These are phyloP conservation scores for Termitomyces sp. DNA, from an alignment of 768 basidiomycete genomes.

Conservation along the genomic window DNA sequence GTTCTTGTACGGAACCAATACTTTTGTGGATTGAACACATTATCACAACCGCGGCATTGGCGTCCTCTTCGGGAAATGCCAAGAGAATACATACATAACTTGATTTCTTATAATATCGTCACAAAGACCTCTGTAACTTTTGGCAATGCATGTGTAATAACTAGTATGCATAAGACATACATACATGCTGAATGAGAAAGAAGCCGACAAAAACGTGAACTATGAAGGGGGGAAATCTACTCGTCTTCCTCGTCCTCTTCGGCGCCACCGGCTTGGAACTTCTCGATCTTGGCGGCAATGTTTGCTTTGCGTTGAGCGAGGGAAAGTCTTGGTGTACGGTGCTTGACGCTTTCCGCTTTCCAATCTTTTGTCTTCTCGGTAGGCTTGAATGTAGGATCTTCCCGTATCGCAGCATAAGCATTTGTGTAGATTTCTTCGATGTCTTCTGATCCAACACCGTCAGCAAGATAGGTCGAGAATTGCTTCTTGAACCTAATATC, in stretches of 20 bases:
- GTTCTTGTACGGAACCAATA: slow-evolving; percentile 24
- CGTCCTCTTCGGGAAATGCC: slow-evolving; percentile 1
- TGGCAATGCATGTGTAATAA: background rate
- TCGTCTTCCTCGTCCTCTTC: slow-evolving; percentile 57
- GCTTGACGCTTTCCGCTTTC: slow-evolving; percentile 79
- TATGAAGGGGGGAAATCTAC: slow-evolving; percentile 30
- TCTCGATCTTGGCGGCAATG: slow-evolving; percentile 86
- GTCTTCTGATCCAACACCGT: slow-evolving; percentile 92
- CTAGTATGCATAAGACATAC: slow-evolving; percentile 6
- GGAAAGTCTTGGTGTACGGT: slow-evolving; percentile 63
- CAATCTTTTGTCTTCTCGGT: slow-evolving; percentile 88
- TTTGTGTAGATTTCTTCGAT: slow-evolving; percentile 94
- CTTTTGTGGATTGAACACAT: slow-evolving; percentile 50
- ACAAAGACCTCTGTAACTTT: background rate
- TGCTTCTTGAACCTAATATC: slow-evolving; percentile 87
- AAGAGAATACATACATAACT: background rate
- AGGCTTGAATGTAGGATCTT: slow-evolving; percentile 87
- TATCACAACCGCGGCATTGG: slow-evolving; percentile 33
- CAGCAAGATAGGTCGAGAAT: slow-evolving; percentile 91
- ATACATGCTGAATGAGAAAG: background rate
- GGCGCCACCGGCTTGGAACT: slow-evolving; percentile 70
- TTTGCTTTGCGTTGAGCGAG: slow-evolving; percentile 69
- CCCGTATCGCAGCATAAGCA: slow-evolving; percentile 93
- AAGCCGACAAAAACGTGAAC: background rate
- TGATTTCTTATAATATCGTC: slow-evolving; percentile 1